phyloP scores from a whole-genome alignment of 164 flowering plant genomes.

The Vitis cinerea region DNA sequence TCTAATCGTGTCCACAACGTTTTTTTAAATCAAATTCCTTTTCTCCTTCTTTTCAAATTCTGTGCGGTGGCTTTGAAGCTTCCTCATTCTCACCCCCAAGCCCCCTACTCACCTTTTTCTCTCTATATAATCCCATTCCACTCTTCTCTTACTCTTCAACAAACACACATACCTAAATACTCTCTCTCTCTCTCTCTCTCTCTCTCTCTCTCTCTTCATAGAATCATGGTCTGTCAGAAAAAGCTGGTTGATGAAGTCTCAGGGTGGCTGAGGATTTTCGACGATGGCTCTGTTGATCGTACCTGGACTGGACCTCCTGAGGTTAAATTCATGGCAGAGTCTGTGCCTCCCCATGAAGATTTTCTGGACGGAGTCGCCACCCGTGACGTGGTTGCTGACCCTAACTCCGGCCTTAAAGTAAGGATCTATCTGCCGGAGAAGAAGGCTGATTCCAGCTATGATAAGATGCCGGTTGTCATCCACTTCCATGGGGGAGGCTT shows the following conservation, averaged over 20 bases:
- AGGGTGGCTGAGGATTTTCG: conserved; percentile 64
- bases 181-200: background rate
- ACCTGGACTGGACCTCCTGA: conserved; percentile 71
- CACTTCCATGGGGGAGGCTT: conserved; percentile 90
- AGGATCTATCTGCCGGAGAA: conserved; percentile 60
- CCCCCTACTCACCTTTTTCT: too few species aligned
- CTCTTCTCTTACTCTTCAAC: too few species aligned
- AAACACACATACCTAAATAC: too few species aligned
- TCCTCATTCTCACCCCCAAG: too few species aligned
- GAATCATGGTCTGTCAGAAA: conserved; percentile 26
- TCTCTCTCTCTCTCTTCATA: background rate
- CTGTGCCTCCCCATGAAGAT: conserved; percentile 47
- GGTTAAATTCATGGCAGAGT: conserved; percentile 53
- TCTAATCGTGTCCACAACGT: too few species aligned
- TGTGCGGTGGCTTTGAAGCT: too few species aligned
- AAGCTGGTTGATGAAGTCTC: conserved; percentile 56
- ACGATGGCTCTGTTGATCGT: conserved; percentile 73
- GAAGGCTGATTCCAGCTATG: background rate
- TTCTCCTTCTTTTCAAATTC: too few species aligned
- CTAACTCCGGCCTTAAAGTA: conserved; percentile 32
- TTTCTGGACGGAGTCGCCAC: conserved; percentile 63
- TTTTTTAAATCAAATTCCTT: too few species aligned
- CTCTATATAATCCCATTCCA: too few species aligned
- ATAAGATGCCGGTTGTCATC: conserved; percentile 55
- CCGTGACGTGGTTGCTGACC: conserved; percentile 36